Conservation (phyloP, 2,329 filamentous ascomycete species). For the Fusarium pseudograminearum region DNA sequence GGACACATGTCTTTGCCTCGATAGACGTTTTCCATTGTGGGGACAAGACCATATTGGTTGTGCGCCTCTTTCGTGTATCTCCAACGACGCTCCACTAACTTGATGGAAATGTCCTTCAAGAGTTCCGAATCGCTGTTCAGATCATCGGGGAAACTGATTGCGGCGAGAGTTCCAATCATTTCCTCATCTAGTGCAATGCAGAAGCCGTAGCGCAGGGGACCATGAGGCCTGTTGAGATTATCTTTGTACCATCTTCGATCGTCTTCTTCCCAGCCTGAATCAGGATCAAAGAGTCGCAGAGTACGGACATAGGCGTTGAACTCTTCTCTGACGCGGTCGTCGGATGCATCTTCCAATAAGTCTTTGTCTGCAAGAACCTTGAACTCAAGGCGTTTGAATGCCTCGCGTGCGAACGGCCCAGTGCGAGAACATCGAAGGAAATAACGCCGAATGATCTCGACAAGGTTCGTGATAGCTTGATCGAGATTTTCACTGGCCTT, state of each 20-base stretch:
- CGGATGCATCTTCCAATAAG: constrained; percentile 15
- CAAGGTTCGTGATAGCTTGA: constrained; percentile 3
- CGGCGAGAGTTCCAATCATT: background rate
- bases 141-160: background rate
- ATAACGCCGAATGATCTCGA: constrained; percentile 10
- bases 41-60: background rate
- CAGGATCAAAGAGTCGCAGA: constrained; percentile 1
- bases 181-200: constrained; percentile 15
- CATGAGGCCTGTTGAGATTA: constrained; percentile 10
- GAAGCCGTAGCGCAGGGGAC: background rate
- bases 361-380: constrained; percentile 20
- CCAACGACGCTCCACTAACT: constrained; percentile 12
- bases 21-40: too few species aligned
- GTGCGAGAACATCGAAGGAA: background rate
- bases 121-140: background rate
- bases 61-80: constrained; percentile 3
- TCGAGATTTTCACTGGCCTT: constrained; percentile 3
- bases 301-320: constrained; percentile 22
- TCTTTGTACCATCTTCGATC: background rate
- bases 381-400: constrained; percentile 7
- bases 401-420: background rate
- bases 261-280: background rate
- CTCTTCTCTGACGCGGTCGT: constrained; percentile 31
- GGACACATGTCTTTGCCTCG: constrained; percentile 6
- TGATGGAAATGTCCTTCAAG: constrained; percentile 1